Evolutionary conservation across 352 stramenopile genomes (phyloP).

Genomic region (Globisporangium radiosum): DNA sequence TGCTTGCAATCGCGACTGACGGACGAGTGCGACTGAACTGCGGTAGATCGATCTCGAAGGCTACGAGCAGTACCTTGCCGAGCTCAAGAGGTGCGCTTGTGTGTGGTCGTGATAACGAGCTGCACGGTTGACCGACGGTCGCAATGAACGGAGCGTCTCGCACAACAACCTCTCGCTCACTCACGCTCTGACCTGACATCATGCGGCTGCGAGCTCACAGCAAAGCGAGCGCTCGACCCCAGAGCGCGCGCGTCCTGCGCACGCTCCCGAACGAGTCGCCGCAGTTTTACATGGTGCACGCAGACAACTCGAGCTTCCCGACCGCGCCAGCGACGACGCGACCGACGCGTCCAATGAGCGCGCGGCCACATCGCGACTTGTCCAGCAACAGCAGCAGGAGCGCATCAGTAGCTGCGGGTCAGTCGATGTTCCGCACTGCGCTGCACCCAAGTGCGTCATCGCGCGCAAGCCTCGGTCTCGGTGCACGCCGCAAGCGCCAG

Average conservation of each 20-base stretch:
- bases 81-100: slow-evolving; percentile 32
- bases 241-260: slow-evolving; percentile 27
- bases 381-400: slow-evolving; percentile 6
- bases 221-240: slow-evolving; percentile 28
- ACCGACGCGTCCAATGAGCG: slow-evolving; percentile 32
- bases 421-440: neutral
- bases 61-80: slow-evolving; percentile 51
- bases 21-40: neutral
- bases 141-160: neutral
- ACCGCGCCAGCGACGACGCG: slow-evolving; percentile 4
- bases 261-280: slow-evolving; percentile 39
- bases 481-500: slow-evolving; percentile 33
- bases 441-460: neutral
- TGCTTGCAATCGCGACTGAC: neutral
- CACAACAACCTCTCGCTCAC: neutral
- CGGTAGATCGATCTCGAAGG: slow-evolving; percentile 53
- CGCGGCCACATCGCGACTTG: slow-evolving; percentile 21
- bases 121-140: too few relatives aligned
- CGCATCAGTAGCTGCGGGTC: slow-evolving; percentile 1
- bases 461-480: slow-evolving; percentile 8
- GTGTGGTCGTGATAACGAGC: too few relatives aligned
- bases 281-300: slow-evolving; percentile 51
- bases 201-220: slow-evolving; percentile 11
- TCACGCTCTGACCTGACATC: neutral
- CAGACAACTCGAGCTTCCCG: slow-evolving; percentile 24